A percentile compares a stretch with the other conserved stretches of the same genome.
phyloP scores from a whole-genome alignment of 202 grass and related monocot species.

The Musa balbisiana region DNA sequence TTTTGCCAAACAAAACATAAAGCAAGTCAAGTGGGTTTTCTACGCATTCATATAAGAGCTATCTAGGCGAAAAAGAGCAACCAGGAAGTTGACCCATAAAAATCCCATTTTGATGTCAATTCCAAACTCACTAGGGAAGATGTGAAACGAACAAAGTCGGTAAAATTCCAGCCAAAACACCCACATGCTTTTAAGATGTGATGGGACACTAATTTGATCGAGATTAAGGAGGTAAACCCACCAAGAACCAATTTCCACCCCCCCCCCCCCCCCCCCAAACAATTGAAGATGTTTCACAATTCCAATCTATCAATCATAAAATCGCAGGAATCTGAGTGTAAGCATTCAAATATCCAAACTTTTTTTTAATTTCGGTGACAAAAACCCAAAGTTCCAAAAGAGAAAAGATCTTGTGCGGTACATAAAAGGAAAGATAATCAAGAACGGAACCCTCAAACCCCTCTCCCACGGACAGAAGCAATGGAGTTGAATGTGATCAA shows the following conservation, averaged over 20 bases:
- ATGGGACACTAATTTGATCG: not conserved
- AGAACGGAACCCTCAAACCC: not conserved
- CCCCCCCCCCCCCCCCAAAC: not conserved
- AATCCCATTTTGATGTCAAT: not conserved
- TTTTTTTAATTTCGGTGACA: not conserved
- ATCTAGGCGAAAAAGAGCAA: not conserved
- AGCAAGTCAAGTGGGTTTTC: slow-evolving; percentile 8
- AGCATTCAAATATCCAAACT: not conserved
- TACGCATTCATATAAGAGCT: not conserved
- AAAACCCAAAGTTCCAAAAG: not conserved
- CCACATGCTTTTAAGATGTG: too few species aligned
- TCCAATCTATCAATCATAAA: not conserved
- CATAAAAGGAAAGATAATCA: not conserved
- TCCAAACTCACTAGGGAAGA: not conserved
- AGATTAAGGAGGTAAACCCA: not conserved
- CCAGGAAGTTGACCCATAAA: not conserved
- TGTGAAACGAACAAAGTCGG: too few species aligned
- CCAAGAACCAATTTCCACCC: not conserved
- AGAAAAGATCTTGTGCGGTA: not conserved
- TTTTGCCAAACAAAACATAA: slow-evolving; percentile 38
- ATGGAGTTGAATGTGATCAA: not conserved
- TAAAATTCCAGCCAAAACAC: too few species aligned
- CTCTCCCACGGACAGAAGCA: too few species aligned
- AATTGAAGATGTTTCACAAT: not conserved
- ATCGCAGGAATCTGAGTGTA: not conserved